Percentiles rank a stretch among this genome's conserved stretches.
Evolutionary conservation across 2,329 filamentous ascomycete genomes (phyloP).

Genomic region (Clarireedia sp.): DNA sequence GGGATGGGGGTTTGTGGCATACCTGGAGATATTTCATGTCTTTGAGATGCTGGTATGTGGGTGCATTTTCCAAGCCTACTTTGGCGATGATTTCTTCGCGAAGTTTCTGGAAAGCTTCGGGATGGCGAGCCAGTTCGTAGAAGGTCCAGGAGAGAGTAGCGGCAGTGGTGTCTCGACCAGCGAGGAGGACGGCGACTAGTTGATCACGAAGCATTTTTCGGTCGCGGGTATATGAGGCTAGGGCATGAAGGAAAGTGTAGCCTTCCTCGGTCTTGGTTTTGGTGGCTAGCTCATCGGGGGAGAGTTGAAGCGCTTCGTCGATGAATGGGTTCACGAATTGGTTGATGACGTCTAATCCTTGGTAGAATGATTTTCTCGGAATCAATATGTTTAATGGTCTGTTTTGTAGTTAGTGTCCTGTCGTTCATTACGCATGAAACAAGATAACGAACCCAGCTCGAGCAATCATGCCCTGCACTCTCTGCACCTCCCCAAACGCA

Average conservation of each 20-base stretch:
- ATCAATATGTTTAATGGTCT: slow-evolving; percentile 55
- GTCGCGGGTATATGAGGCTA: slow-evolving; percentile 72
- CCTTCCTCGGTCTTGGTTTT: slow-evolving; percentile 63
- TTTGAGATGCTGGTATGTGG: slow-evolving; percentile 76
- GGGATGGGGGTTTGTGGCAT: too few species aligned
- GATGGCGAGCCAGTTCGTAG: slow-evolving; percentile 71
- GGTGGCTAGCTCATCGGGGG: slow-evolving; percentile 61
- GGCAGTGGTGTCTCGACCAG: slow-evolving; percentile 82
- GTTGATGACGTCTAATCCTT: slow-evolving; percentile 61
- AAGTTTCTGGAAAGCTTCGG: slow-evolving; percentile 58
- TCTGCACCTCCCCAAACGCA: slow-evolving; percentile 73
- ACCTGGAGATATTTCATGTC: slow-evolving; percentile 70
- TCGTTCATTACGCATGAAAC: background rate
- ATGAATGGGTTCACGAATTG: slow-evolving; percentile 72
- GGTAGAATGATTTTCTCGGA: slow-evolving; percentile 56
- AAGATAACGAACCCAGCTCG: slow-evolving; percentile 46
- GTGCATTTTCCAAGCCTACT: slow-evolving; percentile 54
- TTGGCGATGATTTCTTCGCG: slow-evolving; percentile 62
- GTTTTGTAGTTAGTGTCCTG: background rate
- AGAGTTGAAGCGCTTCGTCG: slow-evolving; percentile 61
- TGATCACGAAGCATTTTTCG: slow-evolving; percentile 72
- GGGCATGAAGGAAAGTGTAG: slow-evolving; percentile 81
- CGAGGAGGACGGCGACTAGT: slow-evolving; percentile 72
- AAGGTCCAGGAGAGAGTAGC: slow-evolving; percentile 72
- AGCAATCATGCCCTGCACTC: slow-evolving; percentile 59